Evolutionary conservation across 306 rosid species (phyloP).

Genomic region (Glycine soja): DNA sequence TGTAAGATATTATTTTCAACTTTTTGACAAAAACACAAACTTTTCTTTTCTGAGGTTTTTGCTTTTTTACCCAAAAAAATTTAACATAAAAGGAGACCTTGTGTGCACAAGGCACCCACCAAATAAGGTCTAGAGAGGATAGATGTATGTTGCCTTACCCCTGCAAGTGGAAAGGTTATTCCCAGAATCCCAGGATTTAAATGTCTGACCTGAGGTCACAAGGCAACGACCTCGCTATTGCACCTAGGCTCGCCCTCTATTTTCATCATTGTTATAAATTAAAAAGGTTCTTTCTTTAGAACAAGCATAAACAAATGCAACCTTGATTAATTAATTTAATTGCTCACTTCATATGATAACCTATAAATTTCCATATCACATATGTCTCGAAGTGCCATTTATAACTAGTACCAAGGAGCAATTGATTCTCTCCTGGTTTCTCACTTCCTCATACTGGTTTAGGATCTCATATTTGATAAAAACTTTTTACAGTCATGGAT

Average conservation of each 20-base stretch:
- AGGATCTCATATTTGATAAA: slow-evolving; percentile 3
- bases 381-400: slow-evolving; percentile 30
- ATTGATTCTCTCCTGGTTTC: background rate
- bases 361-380: slow-evolving; percentile 3
- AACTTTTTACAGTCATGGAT: slow-evolving; percentile 2
- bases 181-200: background rate
- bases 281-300: background rate
- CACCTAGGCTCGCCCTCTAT: background rate
- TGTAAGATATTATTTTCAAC: background rate
- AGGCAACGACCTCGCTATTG: background rate
- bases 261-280: background rate
- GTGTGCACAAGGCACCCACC: background rate
- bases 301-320: background rate
- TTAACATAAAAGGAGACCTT: background rate
- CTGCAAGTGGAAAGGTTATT: background rate
- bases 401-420: no score
- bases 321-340: slow-evolving; percentile 9
- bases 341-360: slow-evolving; percentile 29
- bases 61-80: background rate
- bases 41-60: background rate
- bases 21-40: background rate
- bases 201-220: background rate
- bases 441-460: background rate
- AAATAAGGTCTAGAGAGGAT: background rate
- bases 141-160: background rate